Evolutionary conservation across 176 grass and related monocot species (phyloP), one percentile per base, ranked within the genome.

Genomic region (Cenchrus americanus): DNA sequence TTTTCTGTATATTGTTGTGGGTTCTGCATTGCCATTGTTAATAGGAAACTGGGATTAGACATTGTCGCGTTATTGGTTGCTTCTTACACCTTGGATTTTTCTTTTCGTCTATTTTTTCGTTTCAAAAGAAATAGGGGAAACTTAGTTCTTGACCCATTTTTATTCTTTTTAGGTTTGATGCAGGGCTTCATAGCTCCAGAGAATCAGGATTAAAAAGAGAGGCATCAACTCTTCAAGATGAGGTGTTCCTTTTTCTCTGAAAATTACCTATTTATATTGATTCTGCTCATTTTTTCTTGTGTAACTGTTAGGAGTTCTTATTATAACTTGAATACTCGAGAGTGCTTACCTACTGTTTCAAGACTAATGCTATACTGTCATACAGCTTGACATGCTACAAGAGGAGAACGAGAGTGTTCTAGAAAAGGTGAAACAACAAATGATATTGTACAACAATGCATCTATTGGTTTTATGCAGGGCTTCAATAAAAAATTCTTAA

Each of bases 351-450:
- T 78, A 52, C 14, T 85, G 26, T 89, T 72, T 79, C 50, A 68
- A 80, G 18, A 85, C 84, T 94, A 87, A 87, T 65, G 27, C 41
- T 70, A 77, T 74, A 78, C 50, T 84, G 18, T 77, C 69, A 52
- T 88, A 86, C 97, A 99, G 97, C 91, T 99, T 87, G 97, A 99
- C 78, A 99, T 99, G 91, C 88, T 99, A 73, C 97, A 99, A 92
- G 97, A 99, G 82, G 97, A 99, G 80, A 99, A 99, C 87, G 91
- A 94, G 76, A 88, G 84, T 13, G 91, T 96, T 83, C 87, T 96
- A 80, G 93, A 96, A 57, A 99, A 99, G 93, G 97, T 99, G 88
- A 81, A 82, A 80, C 73, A 58, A 1, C 58, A 86, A 75, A 22
- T 68, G 57, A 42, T 32, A 78, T 54, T 62, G n/a, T 44, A 40